Conservation (phyloP, 2,329 filamentous ascomycete genomes). For the Aspergillus amoenus region DNA sequence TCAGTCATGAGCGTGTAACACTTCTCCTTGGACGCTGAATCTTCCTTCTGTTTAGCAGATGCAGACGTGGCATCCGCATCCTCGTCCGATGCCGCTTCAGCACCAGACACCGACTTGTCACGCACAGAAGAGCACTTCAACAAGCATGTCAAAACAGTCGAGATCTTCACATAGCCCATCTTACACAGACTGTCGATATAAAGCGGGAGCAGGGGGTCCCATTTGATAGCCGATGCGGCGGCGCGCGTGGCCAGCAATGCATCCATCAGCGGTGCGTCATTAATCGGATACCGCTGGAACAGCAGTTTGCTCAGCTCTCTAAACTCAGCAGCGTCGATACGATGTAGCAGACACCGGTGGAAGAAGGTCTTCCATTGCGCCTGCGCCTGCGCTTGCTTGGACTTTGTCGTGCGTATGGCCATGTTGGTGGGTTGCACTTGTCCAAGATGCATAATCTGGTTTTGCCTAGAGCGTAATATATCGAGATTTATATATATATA, state of each 20-base stretch:
- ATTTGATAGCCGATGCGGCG: conserved; percentile 31
- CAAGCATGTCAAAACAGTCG: conserved; percentile 33
- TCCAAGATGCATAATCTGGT: conserved; percentile 5
- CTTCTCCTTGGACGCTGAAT: background rate
- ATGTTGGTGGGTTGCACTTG: conserved; percentile 27
- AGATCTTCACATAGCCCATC: conserved; percentile 32
- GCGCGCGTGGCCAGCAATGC: conserved; percentile 35
- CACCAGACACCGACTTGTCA: conserved; percentile 12
- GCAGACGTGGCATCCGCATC: background rate
- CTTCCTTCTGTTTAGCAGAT: conserved; percentile 9
- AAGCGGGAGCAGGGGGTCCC: conserved; percentile 44
- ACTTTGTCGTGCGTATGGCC: no score
- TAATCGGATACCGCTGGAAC: conserved; percentile 29
- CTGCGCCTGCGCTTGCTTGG: no score
- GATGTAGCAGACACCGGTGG: conserved; percentile 36
- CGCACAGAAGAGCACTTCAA: conserved; percentile 38
- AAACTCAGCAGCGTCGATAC: conserved; percentile 40
- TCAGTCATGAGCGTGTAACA: conserved; percentile 42
- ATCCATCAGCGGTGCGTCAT: conserved; percentile 34
- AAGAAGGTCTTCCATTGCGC: conserved; percentile 39
- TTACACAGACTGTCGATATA: conserved; percentile 42
- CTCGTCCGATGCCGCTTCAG: background rate
- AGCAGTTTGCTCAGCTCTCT: conserved; percentile 37
- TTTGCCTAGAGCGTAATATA: conserved; percentile 4
- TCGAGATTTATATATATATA: background rate